phyloP scores from a whole-genome alignment of 192 early-diverging fungal genomes.

The Diversispora epigaea region DNA sequence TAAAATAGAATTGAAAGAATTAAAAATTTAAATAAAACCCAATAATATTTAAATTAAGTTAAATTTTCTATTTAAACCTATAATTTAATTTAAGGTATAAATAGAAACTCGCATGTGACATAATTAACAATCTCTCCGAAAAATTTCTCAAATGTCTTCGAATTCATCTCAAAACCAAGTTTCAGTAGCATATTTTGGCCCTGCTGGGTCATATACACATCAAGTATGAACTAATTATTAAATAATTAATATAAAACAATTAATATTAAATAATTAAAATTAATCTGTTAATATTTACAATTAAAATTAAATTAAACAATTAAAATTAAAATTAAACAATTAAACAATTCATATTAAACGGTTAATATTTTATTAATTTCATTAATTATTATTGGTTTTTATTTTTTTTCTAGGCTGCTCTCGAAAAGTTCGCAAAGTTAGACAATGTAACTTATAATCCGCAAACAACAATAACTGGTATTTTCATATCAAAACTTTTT shows the following conservation, averaged over 20 bases:
- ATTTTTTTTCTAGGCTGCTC: conserved; percentile 3
- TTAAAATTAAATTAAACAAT: neutral
- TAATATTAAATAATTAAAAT: neutral
- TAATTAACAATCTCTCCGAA: too few relatives aligned
- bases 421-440: conserved; percentile 74
- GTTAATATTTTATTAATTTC: neutral
- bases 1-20: too few relatives aligned
- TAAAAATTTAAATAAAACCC: too few relatives aligned
- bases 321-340: neutral
- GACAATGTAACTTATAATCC: conserved; percentile 75
- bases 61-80: too few relatives aligned
- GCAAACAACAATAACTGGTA: conserved; percentile 55
- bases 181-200: conserved; percentile 87
- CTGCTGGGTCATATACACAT: conserved; percentile 86
- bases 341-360: neutral
- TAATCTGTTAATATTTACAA: neutral
- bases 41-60: too few relatives aligned
- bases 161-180: conserved; percentile 69
- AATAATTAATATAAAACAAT: conserved; percentile 34
- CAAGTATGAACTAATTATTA: conserved; percentile 54
- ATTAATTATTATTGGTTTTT: neutral
- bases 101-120: too few relatives aligned
- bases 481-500: neutral
- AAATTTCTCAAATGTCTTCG: neutral
- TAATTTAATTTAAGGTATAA: too few relatives aligned